Percentiles rank a stretch among this genome's conserved stretches.
Evolutionary conservation across 495 filamentous ascomycete genomes (phyloP).

Genomic region (Parathielavia appendiculata): DNA sequence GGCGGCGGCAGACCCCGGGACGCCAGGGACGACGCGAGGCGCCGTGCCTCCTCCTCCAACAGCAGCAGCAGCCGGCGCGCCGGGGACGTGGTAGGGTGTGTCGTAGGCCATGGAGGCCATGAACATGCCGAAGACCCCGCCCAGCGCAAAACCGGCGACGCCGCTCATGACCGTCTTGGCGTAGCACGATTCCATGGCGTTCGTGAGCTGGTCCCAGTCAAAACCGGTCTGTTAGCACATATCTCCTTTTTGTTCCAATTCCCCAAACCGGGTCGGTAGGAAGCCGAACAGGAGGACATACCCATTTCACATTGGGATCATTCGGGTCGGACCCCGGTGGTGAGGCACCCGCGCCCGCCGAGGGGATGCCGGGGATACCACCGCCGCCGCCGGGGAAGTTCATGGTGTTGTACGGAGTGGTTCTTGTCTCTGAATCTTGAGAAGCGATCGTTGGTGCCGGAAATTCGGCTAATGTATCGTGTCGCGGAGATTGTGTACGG

Average conservation of each 20-base stretch:
- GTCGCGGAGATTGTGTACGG: not conserved
- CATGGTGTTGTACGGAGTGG: too few species aligned
- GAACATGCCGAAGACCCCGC: slow-evolving; percentile 89
- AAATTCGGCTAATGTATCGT: too few species aligned
- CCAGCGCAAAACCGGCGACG: slow-evolving; percentile 82
- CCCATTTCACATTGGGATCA: slow-evolving; percentile 41
- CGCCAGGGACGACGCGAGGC: slow-evolving; percentile 8
- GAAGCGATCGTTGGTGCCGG: too few species aligned
- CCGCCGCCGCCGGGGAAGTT: slow-evolving; percentile 21
- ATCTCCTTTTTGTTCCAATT: not conserved
- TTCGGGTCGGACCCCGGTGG: slow-evolving; percentile 33
- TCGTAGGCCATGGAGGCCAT: slow-evolving; percentile 66
- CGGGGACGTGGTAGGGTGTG: slow-evolving; percentile 28
- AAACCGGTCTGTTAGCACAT: not conserved
- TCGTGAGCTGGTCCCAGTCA: slow-evolving; percentile 29
- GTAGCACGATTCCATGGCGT: slow-evolving; percentile 81
- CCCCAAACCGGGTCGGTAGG: too few species aligned
- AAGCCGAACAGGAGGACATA: not conserved
- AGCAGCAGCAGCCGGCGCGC: not conserved
- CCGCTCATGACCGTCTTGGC: slow-evolving; percentile 78
- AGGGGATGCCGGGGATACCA: slow-evolving; percentile 23
- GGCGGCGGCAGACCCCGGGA: slow-evolving; percentile 22
- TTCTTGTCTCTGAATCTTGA: too few species aligned
- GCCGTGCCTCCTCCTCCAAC: too few species aligned
- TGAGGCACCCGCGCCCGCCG: slow-evolving; percentile 11